These are phyloP conservation scores for Salix caprea DNA, from an alignment of 345 rosid genomes.

Conservation along the genomic window DNA sequence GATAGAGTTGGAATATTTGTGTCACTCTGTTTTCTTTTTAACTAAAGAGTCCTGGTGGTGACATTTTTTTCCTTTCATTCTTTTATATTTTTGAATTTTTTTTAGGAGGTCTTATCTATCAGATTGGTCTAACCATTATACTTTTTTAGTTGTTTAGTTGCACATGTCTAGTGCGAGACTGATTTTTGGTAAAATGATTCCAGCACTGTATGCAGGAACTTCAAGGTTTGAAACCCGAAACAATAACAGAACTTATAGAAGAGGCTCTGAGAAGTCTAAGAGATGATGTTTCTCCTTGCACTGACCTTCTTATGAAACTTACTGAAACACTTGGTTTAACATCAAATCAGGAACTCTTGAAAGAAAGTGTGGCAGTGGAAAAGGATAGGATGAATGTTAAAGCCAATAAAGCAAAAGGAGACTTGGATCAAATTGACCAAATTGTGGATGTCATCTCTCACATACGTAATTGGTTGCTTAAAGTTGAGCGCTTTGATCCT, in stretches of 20 bases:
- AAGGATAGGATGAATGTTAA: conserved; percentile 57
- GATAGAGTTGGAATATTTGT: neutral
- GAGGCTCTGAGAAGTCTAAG: conserved; percentile 44
- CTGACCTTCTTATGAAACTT: conserved; percentile 45
- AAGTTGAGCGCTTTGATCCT: conserved; percentile 47
- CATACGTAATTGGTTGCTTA: conserved; percentile 65
- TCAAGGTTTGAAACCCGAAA: conserved; percentile 44
- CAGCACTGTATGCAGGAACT: conserved; percentile 70
- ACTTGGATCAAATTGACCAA: conserved; percentile 39
- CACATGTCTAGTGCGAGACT: conserved; percentile 17
- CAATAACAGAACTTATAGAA: conserved; percentile 41
- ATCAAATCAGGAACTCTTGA: conserved; percentile 62
- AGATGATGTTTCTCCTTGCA: conserved; percentile 44
- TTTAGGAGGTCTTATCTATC: conserved; percentile 6
- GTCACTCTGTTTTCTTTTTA: neutral
- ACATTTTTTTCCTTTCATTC: conserved; percentile 7
- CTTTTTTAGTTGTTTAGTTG: neutral
- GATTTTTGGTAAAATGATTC: conserved; percentile 25
- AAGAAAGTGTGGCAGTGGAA: conserved; percentile 78
- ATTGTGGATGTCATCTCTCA: conserved; percentile 52
- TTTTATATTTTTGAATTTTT: neutral
- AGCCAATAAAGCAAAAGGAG: conserved; percentile 30
- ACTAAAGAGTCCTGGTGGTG: neutral
- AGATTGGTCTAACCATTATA: conserved; percentile 4
- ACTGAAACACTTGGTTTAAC: conserved; percentile 53